Base-by-base conservation (phyloP, 352 stramenopile genomes). In the Phytophthora multivora region DNA sequence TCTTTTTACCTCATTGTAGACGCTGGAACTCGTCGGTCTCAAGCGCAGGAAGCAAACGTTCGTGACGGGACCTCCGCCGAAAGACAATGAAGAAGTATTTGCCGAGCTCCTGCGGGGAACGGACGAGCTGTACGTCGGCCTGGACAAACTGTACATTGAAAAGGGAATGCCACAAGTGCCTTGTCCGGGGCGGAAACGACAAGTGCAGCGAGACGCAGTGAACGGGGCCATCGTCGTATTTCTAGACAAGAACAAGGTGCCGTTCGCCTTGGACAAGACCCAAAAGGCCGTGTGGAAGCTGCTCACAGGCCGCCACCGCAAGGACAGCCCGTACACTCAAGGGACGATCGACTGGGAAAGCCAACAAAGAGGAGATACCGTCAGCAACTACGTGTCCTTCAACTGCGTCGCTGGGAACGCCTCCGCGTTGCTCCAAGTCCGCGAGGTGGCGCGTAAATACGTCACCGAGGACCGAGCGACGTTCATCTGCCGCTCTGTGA, bases 231-330 rank as follows among this genome's bases (percentile, higher is more conserved):
- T 71, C 18, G 50, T 66, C 7, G 48, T 62, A 16, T 59, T 77
- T 15, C 26, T 73, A 1, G 69, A 74, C 35, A 74, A 63, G 40
- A 67, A 66, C 30, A 52, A 65, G 25, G 55, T 77, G 13, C 69
- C 69, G 6, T 77, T 77, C 38, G 58, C 55, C 3, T 12, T 74
- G 39, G 2, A 63, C 4, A 63, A 64, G 19, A 71, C 64, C 4
- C 54, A 63, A 9, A 52, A 52, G 8, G 69, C 64, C 2, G 41
- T 71, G 5, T 74, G 69, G 69, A 71, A 71, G 26, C 23, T 70
- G 35, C 48, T 70, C 9, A 31, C 40, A 8, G 41, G 57, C 10
- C 62, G 62, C 0, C 62, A 70, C 26, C 47, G 62, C n/a, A 66
- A 61, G 36, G 62, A 66, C 28, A 25, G 40, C 12, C 55, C 55